These are phyloP conservation scores for Plasmodium relictum DNA, from an alignment of 169 alveolate species.

Conservation along the genomic window DNA sequence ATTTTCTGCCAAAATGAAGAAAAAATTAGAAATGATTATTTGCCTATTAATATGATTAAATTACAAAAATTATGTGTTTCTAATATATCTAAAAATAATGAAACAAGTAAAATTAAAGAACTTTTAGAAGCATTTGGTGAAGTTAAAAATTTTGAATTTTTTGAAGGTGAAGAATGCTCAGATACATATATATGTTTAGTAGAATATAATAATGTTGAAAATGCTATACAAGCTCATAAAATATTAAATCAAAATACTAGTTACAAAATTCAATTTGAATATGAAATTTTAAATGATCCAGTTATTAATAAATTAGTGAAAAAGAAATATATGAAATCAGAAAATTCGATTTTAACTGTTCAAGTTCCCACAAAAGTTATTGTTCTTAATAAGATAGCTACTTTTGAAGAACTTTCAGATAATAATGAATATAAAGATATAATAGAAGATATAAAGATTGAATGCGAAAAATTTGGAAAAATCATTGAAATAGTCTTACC, in stretches of 20 bases:
- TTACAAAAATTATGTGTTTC: slow-evolving; percentile 61
- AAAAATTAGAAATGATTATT: slow-evolving; percentile 75
- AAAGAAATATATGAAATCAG: slow-evolving; percentile 54
- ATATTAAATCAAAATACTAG: slow-evolving; percentile 82
- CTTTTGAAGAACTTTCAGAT: slow-evolving; percentile 87
- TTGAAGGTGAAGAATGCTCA: slow-evolving; percentile 44
- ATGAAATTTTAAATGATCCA: slow-evolving; percentile 80
- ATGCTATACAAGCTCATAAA: slow-evolving; percentile 82
- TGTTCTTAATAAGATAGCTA: slow-evolving; percentile 84
- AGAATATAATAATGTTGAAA: slow-evolving; percentile 79
- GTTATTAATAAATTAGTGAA: slow-evolving; percentile 75
- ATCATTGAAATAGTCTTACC: slow-evolving; percentile 87
- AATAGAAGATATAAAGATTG: slow-evolving; percentile 85
- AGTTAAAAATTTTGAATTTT: slow-evolving; percentile 21
- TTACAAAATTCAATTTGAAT: slow-evolving; percentile 78
- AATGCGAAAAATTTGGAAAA: slow-evolving; percentile 87
- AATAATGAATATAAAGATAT: slow-evolving; percentile 88
- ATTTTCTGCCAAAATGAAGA: slow-evolving; percentile 50
- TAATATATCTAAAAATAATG: slow-evolving; percentile 38
- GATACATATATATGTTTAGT: slow-evolving; percentile 76
- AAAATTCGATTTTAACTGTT: slow-evolving; percentile 71
- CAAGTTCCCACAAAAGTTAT: slow-evolving; percentile 84
- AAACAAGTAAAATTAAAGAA: slow-evolving; percentile 40
- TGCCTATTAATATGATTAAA: slow-evolving; percentile 77
- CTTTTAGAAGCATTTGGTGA: slow-evolving; percentile 65